Evolutionary conservation across 768 basidiomycete species (phyloP), one percentile per base, ranked within the genome.

Genomic region (Tylopilus balloui): DNA sequence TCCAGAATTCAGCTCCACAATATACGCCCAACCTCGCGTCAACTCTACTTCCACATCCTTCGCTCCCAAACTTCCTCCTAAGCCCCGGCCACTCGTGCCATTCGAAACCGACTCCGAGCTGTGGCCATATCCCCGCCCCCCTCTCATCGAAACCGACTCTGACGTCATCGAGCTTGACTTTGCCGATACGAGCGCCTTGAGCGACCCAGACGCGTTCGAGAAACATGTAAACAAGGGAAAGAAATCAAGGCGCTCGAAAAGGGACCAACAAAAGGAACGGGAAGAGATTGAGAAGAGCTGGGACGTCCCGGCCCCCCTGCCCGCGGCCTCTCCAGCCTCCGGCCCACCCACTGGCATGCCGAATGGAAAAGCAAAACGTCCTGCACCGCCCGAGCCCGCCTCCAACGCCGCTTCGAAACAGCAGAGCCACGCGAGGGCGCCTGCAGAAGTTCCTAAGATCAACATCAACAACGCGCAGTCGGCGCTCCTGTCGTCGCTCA

Each of bases 111-210:
- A 81, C 51, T 80, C 83, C 8, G 81, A 84, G 28, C 70, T 87
- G 14, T 88, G 85, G 86, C 84, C 86, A 4, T 84, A 85, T 58
- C 76, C 79, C 0, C 79, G 75, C 32, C 68, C 69, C 4, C 73
- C 73, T 11, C 67, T 72, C 40, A 68, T 73, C 48, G 73, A 73
- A 48, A 60, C 48, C 44, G 69, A 69, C 32, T 73, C 72, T 4
- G 86, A 85, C 47, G 78, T 89, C 21, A 76, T 88, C 10, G 87
- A 88, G 63, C 78, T 89, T 43, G 84, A 86, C 62, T 89, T 86
- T 58, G 75, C 75, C 6, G 87, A 88, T 47, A 88, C 78, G 36
- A 82, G 84, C 49, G 80, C 83, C 19, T 64, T 89, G 58, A 86
- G 84, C 60, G 81, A 88, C 55, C 78, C 80, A 2, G 76, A 75